Base-by-base conservation (phyloP, 148 eudicot species). In the Persicaria maculosa region DNA sequence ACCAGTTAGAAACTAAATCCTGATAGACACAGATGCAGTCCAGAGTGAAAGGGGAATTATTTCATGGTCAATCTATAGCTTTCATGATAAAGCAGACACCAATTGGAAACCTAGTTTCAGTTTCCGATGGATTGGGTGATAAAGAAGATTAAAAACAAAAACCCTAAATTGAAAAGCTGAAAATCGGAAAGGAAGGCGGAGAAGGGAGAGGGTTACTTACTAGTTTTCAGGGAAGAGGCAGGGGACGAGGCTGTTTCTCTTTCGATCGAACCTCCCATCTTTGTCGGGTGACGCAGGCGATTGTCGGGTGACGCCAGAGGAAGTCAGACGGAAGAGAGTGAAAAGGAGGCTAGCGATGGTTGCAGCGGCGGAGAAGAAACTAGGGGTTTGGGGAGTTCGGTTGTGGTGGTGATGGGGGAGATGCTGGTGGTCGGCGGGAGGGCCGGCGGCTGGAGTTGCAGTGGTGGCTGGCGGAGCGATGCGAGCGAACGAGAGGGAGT, bases 161-260 rank as follows among this genome's bases (percentile, higher is more conserved):
- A 6, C 31, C 64, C 4, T 7, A 20, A 58, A 53, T 0, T 53
- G 36, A n/a, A 19, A 57, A 19, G 62, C 12, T 7, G 64, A 20
- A 58, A 58, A 20, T 54, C 44, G 43, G 69, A 31, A 64, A 5
- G 68, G 7, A 36, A 62, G 68, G 25, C 7, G 45, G 44, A 36
- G 44, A 62, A 11, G 20, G 46, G 70, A 36, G 70, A 36, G 17
- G 43, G 47, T 17, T 31, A 48, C 46, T 43, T 36, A 65, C 70
- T 17, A 36, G 70, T 65, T 65, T 65, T 40, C 6, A 65, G 70
- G 17, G 70, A 65, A 65, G 70, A 65, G 10, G 70, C 70, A 5
- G 70, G 70, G 6, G 70, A 65, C 47, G 70, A 12, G 14, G 70
- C 47, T 15, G 17, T 16, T 65, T 62, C 68, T 62, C 44, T 17